Evolutionary conservation across 768 basidiomycete genomes (phyloP).

Genomic region (Leucocoprinus sp.): DNA sequence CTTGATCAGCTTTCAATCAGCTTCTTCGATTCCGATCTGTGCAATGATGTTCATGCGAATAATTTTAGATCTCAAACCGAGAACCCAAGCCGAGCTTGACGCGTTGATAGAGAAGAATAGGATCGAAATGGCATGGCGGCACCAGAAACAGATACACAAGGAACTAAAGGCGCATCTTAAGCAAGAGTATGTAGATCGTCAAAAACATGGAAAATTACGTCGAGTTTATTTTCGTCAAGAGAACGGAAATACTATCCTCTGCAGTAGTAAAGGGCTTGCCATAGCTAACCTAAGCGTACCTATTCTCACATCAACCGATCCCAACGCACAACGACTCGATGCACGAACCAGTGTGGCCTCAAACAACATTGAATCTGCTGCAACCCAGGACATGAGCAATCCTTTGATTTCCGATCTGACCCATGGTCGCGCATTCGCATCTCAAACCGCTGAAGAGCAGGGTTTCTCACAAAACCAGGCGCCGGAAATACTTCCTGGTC

Average conservation of each 20-base stretch:
- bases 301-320: not conserved
- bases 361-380: no score
- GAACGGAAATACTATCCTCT: not conserved
- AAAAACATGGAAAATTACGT: not conserved
- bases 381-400: no score
- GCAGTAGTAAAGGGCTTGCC: not conserved
- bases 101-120: not conserved
- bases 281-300: not conserved
- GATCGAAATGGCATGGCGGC: not conserved
- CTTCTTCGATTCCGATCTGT: no score
- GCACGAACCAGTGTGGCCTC: no score
- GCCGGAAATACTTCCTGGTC: no score
- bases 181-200: not conserved
- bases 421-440: no score
- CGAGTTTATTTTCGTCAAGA: not conserved
- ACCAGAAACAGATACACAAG: not conserved
- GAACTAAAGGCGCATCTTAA: not conserved
- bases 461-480: no score
- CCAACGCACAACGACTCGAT: not conserved
- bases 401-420: no score
- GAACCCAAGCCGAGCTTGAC: not conserved
- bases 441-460: no score
- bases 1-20: no score
- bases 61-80: not conserved
- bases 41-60: not conserved